Evolutionary conservation across 495 filamentous ascomycete genomes (phyloP), one percentile per base, ranked within the genome.

Genomic region (Podospora pseudoanserina): DNA sequence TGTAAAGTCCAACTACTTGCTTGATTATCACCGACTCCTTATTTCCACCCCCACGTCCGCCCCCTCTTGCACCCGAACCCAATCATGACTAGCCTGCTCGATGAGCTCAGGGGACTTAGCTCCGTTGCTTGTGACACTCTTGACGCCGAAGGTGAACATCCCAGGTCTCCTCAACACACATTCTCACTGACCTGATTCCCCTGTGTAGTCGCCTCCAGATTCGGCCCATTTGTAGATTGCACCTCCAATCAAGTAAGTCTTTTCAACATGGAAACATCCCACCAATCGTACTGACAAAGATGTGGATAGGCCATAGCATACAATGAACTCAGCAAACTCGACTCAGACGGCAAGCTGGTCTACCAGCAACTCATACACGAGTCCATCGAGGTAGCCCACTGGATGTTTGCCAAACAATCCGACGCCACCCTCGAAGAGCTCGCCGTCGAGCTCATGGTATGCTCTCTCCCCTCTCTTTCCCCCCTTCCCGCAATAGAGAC

Each of bases 221-320:
- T 87, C 0, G 88, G 87, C 15, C 86, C 86, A 0, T 90, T 90
- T 69, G 79, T 82, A 20, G 87, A 90, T 68, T 89, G 85, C 71
- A 90, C 88, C n/a, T 89, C 87, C 3, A 90, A 89, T 67, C 87
- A 89, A 76, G 86, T 87, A 74, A 61, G 72, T 39, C 18, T 39
- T 63, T 67, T n/a, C 26, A 28, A 58, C 0, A 5, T 39, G 34
- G 11, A 3, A 39, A 11, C 0, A 23, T 1, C 30, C 7, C 30
- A 32, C 30, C 30, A 5, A 2, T 49, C 6, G 5, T 0, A 49
- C 13, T 49, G 15, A 49, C 59, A n/a, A 32, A 9, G 20, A 2
- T 11, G 9, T 4, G 20, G 13, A 20, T 32, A 88, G 86, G 88
- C 87, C 49, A 89, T 90, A 71, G 84, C 84, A 57, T 84, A 82